A percentile compares a stretch with the other conserved stretches of the same genome.
Conservation (phyloP, 768 basidiomycete species). For the Fomitopsis pulvina region DNA sequence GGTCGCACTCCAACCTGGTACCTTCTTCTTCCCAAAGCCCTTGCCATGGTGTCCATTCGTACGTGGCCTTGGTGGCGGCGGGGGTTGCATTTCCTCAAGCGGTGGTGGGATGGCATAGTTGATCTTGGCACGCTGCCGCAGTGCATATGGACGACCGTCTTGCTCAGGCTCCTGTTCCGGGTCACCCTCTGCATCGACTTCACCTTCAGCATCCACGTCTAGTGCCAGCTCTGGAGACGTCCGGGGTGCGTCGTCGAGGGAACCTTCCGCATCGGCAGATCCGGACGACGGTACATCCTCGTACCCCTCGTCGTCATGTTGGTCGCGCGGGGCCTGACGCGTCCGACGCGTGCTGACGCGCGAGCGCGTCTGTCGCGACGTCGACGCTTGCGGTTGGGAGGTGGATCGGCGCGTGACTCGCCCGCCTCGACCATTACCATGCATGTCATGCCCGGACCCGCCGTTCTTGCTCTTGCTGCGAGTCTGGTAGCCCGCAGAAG, state of each 20-base stretch:
- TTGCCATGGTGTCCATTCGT: slow-evolving; percentile 19
- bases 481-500: slow-evolving; percentile 28
- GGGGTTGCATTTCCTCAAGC: slow-evolving; percentile 56
- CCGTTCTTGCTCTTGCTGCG: slow-evolving; percentile 34
- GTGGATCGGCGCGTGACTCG: slow-evolving; percentile 23
- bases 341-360: slow-evolving; percentile 15
- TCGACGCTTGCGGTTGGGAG: slow-evolving; percentile 15
- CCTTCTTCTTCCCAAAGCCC: slow-evolving; percentile 35
- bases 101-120: slow-evolving; percentile 83
- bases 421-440: slow-evolving; percentile 17
- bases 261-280: slow-evolving; percentile 49
- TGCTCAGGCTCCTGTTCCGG: slow-evolving; percentile 38
- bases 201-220: slow-evolving; percentile 34
- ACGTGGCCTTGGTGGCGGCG: slow-evolving; percentile 35
- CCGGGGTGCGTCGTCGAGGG: slow-evolving; percentile 47
- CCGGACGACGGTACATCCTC: slow-evolving; percentile 41
- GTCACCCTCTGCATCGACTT: slow-evolving; percentile 36
- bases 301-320: slow-evolving; percentile 47
- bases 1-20: slow-evolving; percentile 71
- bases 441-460: slow-evolving; percentile 13
- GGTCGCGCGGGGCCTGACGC: slow-evolving; percentile 18
- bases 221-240: slow-evolving; percentile 31
- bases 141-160: slow-evolving; percentile 55
- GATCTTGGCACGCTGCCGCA: slow-evolving; percentile 58
- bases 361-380: slow-evolving; percentile 14